Conservation (phyloP, 2,329 filamentous ascomycete species). For the Didymellaceae sp. region DNA sequence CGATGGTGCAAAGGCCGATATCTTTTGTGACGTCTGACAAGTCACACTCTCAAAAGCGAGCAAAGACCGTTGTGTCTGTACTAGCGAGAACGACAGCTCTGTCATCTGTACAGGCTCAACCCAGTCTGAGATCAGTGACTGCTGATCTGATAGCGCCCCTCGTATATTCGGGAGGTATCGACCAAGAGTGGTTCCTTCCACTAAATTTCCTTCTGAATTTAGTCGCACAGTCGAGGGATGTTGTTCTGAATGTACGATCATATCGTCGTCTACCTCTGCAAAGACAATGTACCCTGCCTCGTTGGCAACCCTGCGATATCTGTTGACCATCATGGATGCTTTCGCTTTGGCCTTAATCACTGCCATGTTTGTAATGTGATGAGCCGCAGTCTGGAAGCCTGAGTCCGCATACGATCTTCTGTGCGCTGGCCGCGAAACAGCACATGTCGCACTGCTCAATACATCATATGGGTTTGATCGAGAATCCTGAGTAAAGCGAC, state of each 20-base stretch:
- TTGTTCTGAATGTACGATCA: conserved; percentile 26
- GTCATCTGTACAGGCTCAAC: neutral
- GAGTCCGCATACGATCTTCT: conserved; percentile 1
- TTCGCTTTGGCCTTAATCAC: conserved; percentile 24
- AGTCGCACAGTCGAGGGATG: conserved; percentile 3
- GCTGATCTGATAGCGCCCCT: too few relatives aligned
- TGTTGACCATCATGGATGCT: conserved; percentile 17
- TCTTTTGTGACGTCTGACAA: neutral
- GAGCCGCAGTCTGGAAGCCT: conserved; percentile 24
- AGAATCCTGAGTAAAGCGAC: conserved; percentile 9
- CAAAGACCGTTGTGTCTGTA: too few relatives aligned
- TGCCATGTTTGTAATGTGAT: neutral
- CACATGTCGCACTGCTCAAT: conserved; percentile 10
- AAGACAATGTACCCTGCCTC: conserved; percentile 17
- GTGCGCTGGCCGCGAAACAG: neutral
- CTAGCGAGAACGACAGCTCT: neutral
- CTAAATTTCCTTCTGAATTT: conserved; percentile 13
- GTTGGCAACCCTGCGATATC: conserved; percentile 9
- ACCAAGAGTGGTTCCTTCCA: neutral
- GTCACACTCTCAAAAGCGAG: neutral
- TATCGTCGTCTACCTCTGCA: conserved; percentile 15
- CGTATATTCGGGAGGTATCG: conserved; percentile 20
- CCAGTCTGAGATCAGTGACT: too few relatives aligned
- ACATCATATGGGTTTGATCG: conserved; percentile 10
- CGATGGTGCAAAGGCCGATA: neutral